Conservation (phyloP, 2,329 filamentous ascomycete species). For the Phyllosticta citriasiana region DNA sequence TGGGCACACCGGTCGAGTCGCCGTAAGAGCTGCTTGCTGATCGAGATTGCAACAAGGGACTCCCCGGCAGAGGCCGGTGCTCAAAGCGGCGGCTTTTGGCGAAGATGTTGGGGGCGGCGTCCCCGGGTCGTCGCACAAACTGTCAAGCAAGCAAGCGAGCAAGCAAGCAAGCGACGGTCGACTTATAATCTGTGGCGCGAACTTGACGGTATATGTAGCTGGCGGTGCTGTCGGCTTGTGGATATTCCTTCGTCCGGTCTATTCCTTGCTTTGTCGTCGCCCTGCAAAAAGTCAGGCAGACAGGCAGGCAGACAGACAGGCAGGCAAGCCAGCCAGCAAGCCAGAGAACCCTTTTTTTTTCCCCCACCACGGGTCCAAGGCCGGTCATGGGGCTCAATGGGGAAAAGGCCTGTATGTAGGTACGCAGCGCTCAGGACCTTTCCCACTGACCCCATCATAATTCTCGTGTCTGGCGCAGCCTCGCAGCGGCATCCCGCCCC, state of each 20-base stretch:
- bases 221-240: too few relatives aligned
- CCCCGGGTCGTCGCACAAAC: not conserved
- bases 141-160: too few relatives aligned
- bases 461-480: not conserved
- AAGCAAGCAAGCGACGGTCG: not conserved
- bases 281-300: too few relatives aligned
- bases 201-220: not conserved
- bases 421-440: not conserved
- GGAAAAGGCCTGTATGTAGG: not conserved
- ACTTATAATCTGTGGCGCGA: not conserved
- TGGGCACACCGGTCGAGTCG: not conserved
- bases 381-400: not conserved
- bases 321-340: too few relatives aligned
- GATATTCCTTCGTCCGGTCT: too few relatives aligned
- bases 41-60: not conserved
- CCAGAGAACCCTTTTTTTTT: not conserved
- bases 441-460: not conserved
- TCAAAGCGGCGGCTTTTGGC: not conserved
- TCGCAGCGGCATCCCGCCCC: not conserved
- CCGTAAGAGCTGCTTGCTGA: not conserved
- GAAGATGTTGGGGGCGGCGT: not conserved
- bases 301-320: too few relatives aligned
- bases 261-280: too few relatives aligned
- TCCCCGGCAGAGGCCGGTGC: not conserved
- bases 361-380: not conserved